Percentiles rank a stretch among this genome's conserved stretches.
Evolutionary conservation across 805 yeast genomes (phyloP).

Genomic region (Candida chauliodis): DNA sequence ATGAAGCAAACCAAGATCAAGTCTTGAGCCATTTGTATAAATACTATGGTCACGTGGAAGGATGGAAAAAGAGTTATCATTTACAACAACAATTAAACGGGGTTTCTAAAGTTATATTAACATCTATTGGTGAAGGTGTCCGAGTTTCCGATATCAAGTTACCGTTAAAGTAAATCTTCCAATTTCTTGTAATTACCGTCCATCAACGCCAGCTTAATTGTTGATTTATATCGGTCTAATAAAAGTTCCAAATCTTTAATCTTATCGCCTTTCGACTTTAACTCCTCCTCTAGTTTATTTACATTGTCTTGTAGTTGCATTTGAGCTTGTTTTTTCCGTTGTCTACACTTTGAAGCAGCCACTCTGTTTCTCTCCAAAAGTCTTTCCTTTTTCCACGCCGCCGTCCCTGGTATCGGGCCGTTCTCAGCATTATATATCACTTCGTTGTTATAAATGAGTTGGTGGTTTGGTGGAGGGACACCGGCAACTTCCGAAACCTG

Average conservation of each 20-base stretch:
- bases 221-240: constrained; percentile 17
- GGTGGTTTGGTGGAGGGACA: constrained; percentile 48
- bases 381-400: constrained; percentile 66
- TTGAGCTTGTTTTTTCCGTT: constrained; percentile 66
- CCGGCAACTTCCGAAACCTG: constrained; percentile 28
- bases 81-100: constrained; percentile 42
- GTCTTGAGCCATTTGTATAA: constrained; percentile 69
- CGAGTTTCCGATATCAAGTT: constrained; percentile 53
- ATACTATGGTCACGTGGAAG: constrained; percentile 56
- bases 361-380: constrained; percentile 58
- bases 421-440: constrained; percentile 50
- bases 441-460: constrained; percentile 51
- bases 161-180: constrained; percentile 32
- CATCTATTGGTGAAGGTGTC: constrained; percentile 89
- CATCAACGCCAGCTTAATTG: constrained; percentile 15
- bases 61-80: constrained; percentile 50
- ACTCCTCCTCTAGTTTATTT: constrained; percentile 44
- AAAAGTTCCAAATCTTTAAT: constrained; percentile 21
- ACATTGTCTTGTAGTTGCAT: constrained; percentile 61
- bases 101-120: constrained; percentile 78
- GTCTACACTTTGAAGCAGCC: constrained; percentile 70
- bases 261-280: constrained; percentile 22
- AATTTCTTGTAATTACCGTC: constrained; percentile 9
- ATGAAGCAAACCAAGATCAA: constrained; percentile 65
- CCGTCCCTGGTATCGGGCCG: constrained; percentile 60